Evolutionary conservation across 345 rosid species (phyloP), one percentile per base, ranked within the genome.

Genomic region (Rhizophora apiculata): DNA sequence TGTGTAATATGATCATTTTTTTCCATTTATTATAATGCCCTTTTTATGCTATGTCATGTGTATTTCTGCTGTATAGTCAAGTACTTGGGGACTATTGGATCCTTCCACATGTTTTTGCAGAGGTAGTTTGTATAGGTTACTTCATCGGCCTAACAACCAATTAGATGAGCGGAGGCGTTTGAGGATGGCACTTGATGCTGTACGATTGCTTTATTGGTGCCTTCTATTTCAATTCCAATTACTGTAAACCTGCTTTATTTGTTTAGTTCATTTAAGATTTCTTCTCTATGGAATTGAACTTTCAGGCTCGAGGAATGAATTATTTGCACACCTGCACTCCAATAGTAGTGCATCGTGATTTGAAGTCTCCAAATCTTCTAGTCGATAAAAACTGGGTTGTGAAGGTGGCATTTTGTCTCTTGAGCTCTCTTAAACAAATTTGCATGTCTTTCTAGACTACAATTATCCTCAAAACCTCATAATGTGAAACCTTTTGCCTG

Each of bases 231-330:
- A 52, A 26, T 36, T 54, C 21, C 36, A 52, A 7, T 63, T 24
- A 27, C 22, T 67, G 51, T 60, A 60, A 26, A 29, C 57, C 29
- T 68, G 36, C 48, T 61, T 37, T 57, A 56, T 69, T 52, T 30
- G 74, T n/a, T 22, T 60, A 65, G 60, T 75, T 68, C 36, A 61
- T 24, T 56, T 64, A 27, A 20, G 32, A 66, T 80, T 69, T 67
- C 63, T 74, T 57, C 71, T 69, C 62, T 73, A 20, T 63, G 68
- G 65, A 2, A 52, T 66, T 78, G 54, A 74, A 69, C 48, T 76
- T 68, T 74, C 83, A 93, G 98, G 98, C 98, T 68, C 90, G 98
- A 72, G 98, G 98, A 79, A 91, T 91, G 97, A 93, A 93, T 76
- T 93, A 93, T 79, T 83, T 93, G 80, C 98, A 93, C 87, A 93